Base-by-base conservation (phyloP, 306 rosid species). In the Fragaria ananassa region DNA sequence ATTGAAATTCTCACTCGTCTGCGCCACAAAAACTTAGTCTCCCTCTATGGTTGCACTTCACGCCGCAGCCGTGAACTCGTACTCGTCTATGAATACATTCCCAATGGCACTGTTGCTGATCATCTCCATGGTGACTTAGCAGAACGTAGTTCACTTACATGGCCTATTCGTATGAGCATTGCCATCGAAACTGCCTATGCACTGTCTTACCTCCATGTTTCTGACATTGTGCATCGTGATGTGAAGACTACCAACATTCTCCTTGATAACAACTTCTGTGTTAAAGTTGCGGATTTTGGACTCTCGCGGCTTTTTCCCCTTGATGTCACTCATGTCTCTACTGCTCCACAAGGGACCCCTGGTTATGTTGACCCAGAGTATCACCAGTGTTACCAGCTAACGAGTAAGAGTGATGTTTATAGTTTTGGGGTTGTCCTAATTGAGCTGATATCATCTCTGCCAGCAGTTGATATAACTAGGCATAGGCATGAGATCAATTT, bases 271-370 rank as follows among this genome's bases (percentile, higher is more conserved):
- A 83, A 80, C 25, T 89, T 86, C 23, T 56, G 82, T 2, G 87
- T 88, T 31, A 88, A 93, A 76, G 91, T 91, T 47, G 97, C 98
- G 37, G 98, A 91, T 56, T 93, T 91, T 49, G 98, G 98, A 27
- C 86, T 93, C 19, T 91, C 97, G 4, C 78, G 95, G 75, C 69
- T 89, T 60, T 81, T 91, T 58, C 95, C 98, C 1, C 54, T 50
- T 10, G 78, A 89, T 71, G 91, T 73, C 10, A 84, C 84, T 25
- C 96, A 93, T 78, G 89, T 89, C 62, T 91, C 96, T 53, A 91
- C 95, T 6, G 82, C 89, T 62, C 97, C 98, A 58, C 97, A 91
- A 62, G 98, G 98, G 13, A 89, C 89, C 9, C 96, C 91, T 1
- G 95, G 98, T 1, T 91, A 91, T 53, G 85, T 91, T 23, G 96